Conservation (phyloP, 2,329 filamentous ascomycete genomes). For the Penicillium griseofulvum region DNA sequence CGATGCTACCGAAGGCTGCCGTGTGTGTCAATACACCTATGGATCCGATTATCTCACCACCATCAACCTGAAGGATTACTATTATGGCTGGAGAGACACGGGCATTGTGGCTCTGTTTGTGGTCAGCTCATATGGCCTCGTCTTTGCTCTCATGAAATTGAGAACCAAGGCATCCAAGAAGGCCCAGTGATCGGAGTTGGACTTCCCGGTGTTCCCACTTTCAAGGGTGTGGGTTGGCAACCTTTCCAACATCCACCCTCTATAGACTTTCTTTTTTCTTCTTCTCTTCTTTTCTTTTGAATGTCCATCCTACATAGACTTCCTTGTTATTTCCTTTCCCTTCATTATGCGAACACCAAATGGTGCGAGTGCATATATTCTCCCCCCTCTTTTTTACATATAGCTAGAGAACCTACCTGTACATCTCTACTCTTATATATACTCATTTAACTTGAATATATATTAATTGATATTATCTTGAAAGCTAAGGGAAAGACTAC, state of each 20-base stretch:
- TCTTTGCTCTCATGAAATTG: constrained; percentile 41
- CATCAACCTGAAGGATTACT: constrained; percentile 60
- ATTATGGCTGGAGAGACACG: constrained; percentile 65
- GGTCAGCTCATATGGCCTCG: constrained; percentile 52
- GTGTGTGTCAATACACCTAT: constrained; percentile 59
- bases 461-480: background rate
- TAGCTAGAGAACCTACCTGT: background rate
- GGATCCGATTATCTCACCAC: constrained; percentile 60
- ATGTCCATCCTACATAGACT: background rate
- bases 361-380: background rate
- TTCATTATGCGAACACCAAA: background rate
- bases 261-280: background rate
- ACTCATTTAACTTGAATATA: background rate
- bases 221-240: background rate
- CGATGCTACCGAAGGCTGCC: constrained; percentile 54
- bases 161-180: constrained; percentile 37
- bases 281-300: background rate
- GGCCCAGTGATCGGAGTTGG: constrained; percentile 21
- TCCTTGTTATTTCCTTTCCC: background rate
- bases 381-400: background rate
- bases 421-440: background rate
- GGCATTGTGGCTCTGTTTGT: constrained; percentile 59
- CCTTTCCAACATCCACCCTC: background rate
- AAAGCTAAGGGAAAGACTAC: too few relatives aligned
- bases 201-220: background rate